A percentile compares a stretch with the other conserved stretches of the same genome.
Conservation (phyloP, 2,329 filamentous ascomycete species). For the Coniochaeta pulveracea region DNA sequence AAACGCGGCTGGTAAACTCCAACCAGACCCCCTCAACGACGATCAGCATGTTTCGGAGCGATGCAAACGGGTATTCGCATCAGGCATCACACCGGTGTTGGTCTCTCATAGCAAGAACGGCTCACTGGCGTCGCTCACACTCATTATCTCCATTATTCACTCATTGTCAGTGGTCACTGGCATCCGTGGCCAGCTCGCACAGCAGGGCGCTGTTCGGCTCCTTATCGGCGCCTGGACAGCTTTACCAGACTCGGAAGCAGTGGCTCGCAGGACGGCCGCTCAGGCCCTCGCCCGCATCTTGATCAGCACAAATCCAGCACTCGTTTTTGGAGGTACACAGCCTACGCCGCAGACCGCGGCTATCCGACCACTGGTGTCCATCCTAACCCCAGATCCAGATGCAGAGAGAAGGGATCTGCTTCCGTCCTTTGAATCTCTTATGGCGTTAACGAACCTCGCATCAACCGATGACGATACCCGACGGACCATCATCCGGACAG, state of each 20-base stretch:
- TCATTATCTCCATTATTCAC: conserved; percentile 67
- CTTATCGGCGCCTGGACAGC: conserved; percentile 59
- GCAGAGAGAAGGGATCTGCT: conserved; percentile 64
- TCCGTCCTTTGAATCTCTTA: conserved; percentile 79
- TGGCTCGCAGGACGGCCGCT: conserved; percentile 48
- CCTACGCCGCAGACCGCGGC: conserved; percentile 65
- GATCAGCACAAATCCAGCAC: conserved; percentile 73
- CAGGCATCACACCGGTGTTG: conserved; percentile 65
- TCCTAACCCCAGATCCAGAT: conserved; percentile 55
- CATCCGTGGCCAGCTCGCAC: conserved; percentile 68
- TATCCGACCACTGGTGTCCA: conserved; percentile 68
- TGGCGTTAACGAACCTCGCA: conserved; percentile 89
- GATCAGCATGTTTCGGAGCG: conserved; percentile 65
- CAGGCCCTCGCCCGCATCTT: conserved; percentile 77
- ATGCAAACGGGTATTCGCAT: conserved; percentile 69
- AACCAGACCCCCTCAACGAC: conserved; percentile 59
- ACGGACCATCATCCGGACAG: conserved; percentile 57
- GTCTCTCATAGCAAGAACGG: conserved; percentile 64
- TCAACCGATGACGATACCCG: conserved; percentile 61
- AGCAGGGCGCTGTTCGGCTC: conserved; percentile 86
- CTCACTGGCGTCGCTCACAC: conserved; percentile 57
- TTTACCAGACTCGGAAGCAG: conserved; percentile 40
- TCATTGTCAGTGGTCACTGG: conserved; percentile 65
- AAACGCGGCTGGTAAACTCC: conserved; percentile 60
- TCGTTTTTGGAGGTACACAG: conserved; percentile 72